Percentiles rank a stretch among this genome's conserved stretches.
phyloP scores from a whole-genome alignment of 257 asterid species.

The Solanum gandarillasii region DNA sequence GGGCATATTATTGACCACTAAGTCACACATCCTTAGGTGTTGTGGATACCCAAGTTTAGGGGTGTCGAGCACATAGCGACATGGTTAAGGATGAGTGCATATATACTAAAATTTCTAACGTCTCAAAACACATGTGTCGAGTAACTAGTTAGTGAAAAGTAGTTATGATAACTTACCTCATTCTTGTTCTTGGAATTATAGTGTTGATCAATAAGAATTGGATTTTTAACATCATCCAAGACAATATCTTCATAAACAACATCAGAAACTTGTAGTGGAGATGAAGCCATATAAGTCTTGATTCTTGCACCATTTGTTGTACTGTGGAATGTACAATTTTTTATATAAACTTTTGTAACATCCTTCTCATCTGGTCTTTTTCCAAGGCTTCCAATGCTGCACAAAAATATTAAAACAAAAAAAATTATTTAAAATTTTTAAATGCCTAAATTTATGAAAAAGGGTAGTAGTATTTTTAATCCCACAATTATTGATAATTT shows the following conservation, averaged over 20 bases:
- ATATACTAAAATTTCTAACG: no score
- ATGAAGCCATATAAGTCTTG: conserved; percentile 47
- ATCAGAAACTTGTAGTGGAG: conserved; percentile 16
- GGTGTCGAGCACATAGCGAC: no score
- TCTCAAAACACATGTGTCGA: no score
- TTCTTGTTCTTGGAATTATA: conserved; percentile 28
- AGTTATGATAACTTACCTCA: conserved; percentile 7
- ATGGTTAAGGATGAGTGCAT: no score
- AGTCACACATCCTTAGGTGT: no score
- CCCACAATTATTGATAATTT: not conserved
- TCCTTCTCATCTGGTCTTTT: conserved; percentile 28
- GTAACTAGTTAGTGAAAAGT: no score
- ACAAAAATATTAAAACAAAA: not conserved
- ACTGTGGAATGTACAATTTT: conserved; percentile 40
- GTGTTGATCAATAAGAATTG: conserved; percentile 68
- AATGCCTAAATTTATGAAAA: not conserved
- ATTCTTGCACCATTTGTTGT: conserved; percentile 77
- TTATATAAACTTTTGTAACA: conserved; percentile 26
- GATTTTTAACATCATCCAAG: conserved; percentile 41
- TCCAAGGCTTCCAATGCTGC: conserved; percentile 79
- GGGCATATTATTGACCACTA: fast-evolving
- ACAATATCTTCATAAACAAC: conserved; percentile 33
- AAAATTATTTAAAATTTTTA: not conserved
- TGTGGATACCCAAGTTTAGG: no score
- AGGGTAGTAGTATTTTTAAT: not conserved